Percentiles rank a stretch among this genome's conserved stretches.
phyloP scores from a whole-genome alignment of 2,329 filamentous ascomycete genomes.

The Fusarium liriodendri region DNA sequence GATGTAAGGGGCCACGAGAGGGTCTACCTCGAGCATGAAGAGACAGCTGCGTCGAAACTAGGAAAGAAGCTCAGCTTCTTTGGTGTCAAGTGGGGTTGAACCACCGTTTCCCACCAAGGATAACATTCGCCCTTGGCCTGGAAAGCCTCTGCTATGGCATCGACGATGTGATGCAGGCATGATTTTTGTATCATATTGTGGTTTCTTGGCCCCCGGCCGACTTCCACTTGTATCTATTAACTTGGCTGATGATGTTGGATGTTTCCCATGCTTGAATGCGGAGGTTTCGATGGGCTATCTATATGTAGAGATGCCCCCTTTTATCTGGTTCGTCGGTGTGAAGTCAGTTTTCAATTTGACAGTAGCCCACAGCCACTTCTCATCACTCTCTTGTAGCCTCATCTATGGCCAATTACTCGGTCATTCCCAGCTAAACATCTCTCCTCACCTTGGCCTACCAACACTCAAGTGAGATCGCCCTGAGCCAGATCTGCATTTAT shows the following conservation, averaged over 20 bases:
- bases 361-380: not conserved
- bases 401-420: not conserved
- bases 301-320: not conserved
- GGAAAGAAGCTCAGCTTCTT: slow-evolving; percentile 66
- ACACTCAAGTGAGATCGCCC: not conserved
- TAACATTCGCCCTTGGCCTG: not conserved
- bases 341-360: not conserved
- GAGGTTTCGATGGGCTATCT: not conserved
- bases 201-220: not conserved
- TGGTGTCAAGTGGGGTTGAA: slow-evolving; percentile 67
- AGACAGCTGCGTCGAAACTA: slow-evolving; percentile 51
- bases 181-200: slow-evolving; percentile 27
- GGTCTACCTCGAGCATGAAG: slow-evolving; percentile 73
- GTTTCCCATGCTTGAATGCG: not conserved
- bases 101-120: not conserved
- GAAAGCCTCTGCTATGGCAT: not conserved
- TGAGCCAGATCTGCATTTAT: not conserved
- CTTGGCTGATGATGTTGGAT: not conserved
- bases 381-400: no score
- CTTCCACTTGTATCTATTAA: slow-evolving; percentile 18
- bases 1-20: slow-evolving; percentile 79
- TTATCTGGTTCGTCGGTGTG: not conserved
- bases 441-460: not conserved
- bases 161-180: not conserved
- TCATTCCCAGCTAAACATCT: not conserved